Evolutionary conservation across 75 land plant genomes (phyloP), one percentile per base, ranked within the genome.

Genomic region (Sequoia sempervirens): DNA sequence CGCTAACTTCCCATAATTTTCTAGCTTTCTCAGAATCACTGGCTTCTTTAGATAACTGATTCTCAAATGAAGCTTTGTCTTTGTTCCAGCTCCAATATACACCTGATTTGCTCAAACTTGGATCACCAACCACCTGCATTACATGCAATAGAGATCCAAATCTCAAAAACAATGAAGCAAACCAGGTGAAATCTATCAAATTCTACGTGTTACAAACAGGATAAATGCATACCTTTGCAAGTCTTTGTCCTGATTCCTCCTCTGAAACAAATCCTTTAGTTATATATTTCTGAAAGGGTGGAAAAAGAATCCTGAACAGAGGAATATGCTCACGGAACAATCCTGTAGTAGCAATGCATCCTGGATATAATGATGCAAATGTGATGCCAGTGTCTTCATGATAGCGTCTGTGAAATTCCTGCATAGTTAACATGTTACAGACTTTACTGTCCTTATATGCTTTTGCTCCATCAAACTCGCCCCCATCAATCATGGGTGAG

Each of bases 51-150:
- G 99, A 98, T 82, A 96, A 87, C 88, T 91, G 91, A 86, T 98
- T 98, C 90, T 98, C 99, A 84, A 98, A 98, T 5, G 99, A 98
- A 47, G 95, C 93, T 9, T 95, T 93, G 81, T 88, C 85, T 83
- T 92, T 96, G 94, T 96, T 98, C 99, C 99, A 98, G 94, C 99
- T 98, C 99, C 99, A 98, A 89, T 98, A 98, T 1, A 98, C 99
- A 28, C 99, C 99, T 8, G 99, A 98, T 85, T 98, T 98, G 83
- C 88, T 90, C 88, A 98, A 85, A 87, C 94, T 96, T 41, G 99
- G 97, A 81, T 98, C 97, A 66, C 92, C 90, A 84, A 96, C 99
- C 84, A 98, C 99, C 99, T 97, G 88, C 76, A 86, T 34, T 12
- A 84, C 26, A 72, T 86, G 45, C 61, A 37, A 89, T 23, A 17